Evolutionary conservation across 2,329 filamentous ascomycete species (phyloP).

Genomic region (Aspergillus novofumigatus): DNA sequence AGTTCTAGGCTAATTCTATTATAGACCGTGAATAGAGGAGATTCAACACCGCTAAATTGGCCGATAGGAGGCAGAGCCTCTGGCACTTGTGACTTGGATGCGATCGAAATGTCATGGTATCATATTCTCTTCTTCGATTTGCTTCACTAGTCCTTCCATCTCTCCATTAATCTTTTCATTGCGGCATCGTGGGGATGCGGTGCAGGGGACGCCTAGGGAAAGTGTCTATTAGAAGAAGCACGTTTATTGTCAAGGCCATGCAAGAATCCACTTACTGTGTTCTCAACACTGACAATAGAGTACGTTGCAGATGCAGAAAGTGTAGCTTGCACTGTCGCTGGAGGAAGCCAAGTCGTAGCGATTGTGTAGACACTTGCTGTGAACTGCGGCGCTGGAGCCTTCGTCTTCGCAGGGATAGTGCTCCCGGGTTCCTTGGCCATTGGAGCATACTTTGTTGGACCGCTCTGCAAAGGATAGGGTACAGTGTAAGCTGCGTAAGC

Average conservation of each 20-base stretch:
- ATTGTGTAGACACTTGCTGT: conserved; percentile 54
- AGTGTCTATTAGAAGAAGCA: not conserved
- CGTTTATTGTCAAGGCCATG: not conserved
- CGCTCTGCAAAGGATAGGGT: conserved; percentile 53
- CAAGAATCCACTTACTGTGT: conserved; percentile 49
- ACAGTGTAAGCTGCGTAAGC: conserved; percentile 36
- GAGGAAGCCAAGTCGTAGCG: conserved; percentile 49
- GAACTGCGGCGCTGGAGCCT: conserved; percentile 46
- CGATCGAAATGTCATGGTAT: not conserved
- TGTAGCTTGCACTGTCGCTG: conserved; percentile 47
- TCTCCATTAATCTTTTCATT: conserved; percentile 55
- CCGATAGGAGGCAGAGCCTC: not conserved
- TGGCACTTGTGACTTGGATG: not conserved
- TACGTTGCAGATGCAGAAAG: conserved; percentile 49
- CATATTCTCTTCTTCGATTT: not conserved
- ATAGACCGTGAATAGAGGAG: not conserved
- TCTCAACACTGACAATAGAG: conserved; percentile 50
- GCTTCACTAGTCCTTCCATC: conserved; percentile 53
- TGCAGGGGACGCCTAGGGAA: conserved; percentile 50
- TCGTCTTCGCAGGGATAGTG: conserved; percentile 54
- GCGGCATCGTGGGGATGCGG: conserved; percentile 45
- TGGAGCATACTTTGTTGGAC: conserved; percentile 57
- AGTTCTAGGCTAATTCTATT: not conserved
- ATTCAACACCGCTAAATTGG: not conserved
- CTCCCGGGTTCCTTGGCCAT: conserved; percentile 58